Base-by-base conservation (phyloP, 2,329 filamentous ascomycete species). In the Lithohypha guttulata region DNA sequence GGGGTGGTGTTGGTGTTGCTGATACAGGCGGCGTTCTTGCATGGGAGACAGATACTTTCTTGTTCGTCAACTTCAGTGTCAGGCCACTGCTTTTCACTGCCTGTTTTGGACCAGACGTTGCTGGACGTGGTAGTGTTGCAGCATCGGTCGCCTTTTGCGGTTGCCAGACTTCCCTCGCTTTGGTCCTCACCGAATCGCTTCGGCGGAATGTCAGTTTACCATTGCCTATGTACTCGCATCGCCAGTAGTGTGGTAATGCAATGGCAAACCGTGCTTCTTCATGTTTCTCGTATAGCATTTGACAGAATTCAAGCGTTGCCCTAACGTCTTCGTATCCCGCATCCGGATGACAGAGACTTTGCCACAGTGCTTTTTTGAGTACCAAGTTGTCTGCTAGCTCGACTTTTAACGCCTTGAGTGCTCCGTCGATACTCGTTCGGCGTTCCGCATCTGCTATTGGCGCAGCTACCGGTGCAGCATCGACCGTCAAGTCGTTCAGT, bases 191-290 rank as follows among this genome's bases (percentile, higher is more conserved):
- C 34, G 54, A 56, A 20, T 44, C 49, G 17, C 62, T 63, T 39
- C 50, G 55, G 41, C 49, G 57, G 54, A 70, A 70, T 29, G 56
- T 59, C 38, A 68, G 48, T 40, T 63, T 59, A 14, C 63, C 64
- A 55, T 65, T 43, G 39, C 74, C 74, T 15, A 69, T 44, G 47
- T 75, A 60, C 48, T 68, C 57, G 20, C 66, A 65, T 40, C 59
- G 64, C 70, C 71, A 79, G 51, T 73, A 76, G 9, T 65, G 66
- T 18, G 75, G 76, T 41, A 70, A 68, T 43, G 63, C 65, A 36
- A 79, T 50, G 7, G 51, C 58, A n/a, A 77, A 60, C 14, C 61
- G 56, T 19, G 69, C 60, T 14, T 62, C 64, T 13, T 68, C 67
- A n/a, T 63, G 53, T 6, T 71, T 59, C 20, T 71, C 64, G 47